These are phyloP conservation scores for Dictyophora rubrovolvata DNA, from an alignment of 768 basidiomycete species.

Conservation along the genomic window DNA sequence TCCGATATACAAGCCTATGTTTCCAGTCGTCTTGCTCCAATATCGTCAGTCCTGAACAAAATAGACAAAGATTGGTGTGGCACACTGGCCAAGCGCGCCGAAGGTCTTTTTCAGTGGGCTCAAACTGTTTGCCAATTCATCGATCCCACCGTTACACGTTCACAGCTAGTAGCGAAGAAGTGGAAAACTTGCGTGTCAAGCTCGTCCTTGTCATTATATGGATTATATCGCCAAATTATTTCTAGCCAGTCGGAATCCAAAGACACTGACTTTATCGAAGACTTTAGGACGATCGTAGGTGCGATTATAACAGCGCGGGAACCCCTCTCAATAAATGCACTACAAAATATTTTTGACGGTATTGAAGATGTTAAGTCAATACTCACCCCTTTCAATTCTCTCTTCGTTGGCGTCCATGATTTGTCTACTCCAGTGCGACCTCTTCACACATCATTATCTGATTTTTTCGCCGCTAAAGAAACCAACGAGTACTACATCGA, in stretches of 20 bases:
- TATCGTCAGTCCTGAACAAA: not conserved
- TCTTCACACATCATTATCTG: slow-evolving; percentile 20
- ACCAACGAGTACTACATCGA: slow-evolving; percentile 8
- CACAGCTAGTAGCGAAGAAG: not conserved
- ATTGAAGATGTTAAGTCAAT: slow-evolving; percentile 1
- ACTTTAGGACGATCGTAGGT: slow-evolving; percentile 14
- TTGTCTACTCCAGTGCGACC: slow-evolving; percentile 11
- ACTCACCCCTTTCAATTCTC: slow-evolving; percentile 4
- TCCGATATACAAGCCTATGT: not conserved
- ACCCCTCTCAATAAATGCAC: slow-evolving; percentile 13
- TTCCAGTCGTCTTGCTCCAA: not conserved
- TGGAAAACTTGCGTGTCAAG: slow-evolving; percentile 12
- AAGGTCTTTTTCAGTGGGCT: slow-evolving; percentile 24
- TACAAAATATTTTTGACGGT: slow-evolving; percentile 9
- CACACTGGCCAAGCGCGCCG: slow-evolving; percentile 17
- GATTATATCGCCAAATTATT: slow-evolving; percentile 14
- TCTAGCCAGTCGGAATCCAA: slow-evolving; percentile 14
- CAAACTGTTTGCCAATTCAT: slow-evolving; percentile 20
- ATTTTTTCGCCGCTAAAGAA: slow-evolving; percentile 15
- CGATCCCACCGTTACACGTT: slow-evolving; percentile 7
- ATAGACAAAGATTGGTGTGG: not conserved
- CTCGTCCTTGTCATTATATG: slow-evolving; percentile 10
- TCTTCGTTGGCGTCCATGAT: slow-evolving; percentile 15
- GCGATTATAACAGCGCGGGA: slow-evolving; percentile 17
- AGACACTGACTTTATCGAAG: slow-evolving; percentile 4